These are phyloP conservation scores for Babesia caballi DNA, from an alignment of 169 alveolate genomes.

Conservation along the genomic window DNA sequence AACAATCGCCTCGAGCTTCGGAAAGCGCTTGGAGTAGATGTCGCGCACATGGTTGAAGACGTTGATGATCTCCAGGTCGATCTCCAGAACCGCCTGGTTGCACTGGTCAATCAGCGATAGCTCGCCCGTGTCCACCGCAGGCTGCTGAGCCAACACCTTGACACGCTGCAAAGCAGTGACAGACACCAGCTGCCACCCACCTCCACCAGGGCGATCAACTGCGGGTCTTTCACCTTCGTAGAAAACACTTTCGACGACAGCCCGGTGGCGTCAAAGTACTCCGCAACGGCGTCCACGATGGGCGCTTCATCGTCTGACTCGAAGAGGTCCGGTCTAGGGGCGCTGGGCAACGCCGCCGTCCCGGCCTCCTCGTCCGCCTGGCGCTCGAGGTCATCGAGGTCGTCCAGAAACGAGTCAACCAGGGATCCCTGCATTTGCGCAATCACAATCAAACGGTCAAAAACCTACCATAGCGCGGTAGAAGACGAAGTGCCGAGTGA, in stretches of 20 bases:
- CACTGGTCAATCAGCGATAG: conserved; percentile 74
- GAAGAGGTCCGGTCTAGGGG: neutral
- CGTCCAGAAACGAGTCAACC: conserved; percentile 74
- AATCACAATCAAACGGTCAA: too few species aligned
- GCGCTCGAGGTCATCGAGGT: conserved; percentile 70
- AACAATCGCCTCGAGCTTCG: conserved; percentile 85
- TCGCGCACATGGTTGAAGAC: conserved; percentile 80
- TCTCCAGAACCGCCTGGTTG: conserved; percentile 71
- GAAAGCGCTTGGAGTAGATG: conserved; percentile 80
- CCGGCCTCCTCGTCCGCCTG: conserved; percentile 46
- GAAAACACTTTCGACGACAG: conserved; percentile 20
- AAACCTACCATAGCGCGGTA: conserved; percentile 11
- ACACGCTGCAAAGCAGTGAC: conserved; percentile 21
- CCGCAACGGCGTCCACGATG: conserved; percentile 75
- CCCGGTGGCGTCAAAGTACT: conserved; percentile 53
- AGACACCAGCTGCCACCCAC: conserved; percentile 23
- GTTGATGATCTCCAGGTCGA: conserved; percentile 79
- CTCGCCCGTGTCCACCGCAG: conserved; percentile 49
- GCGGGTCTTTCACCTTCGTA: conserved; percentile 53
- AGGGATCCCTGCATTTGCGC: conserved; percentile 60
- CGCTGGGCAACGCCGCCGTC: neutral
- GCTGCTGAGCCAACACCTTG: conserved; percentile 8
- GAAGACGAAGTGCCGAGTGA: neutral
- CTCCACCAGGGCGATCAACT: conserved; percentile 62
- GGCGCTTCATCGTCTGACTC: conserved; percentile 73